Evolutionary conservation across 805 yeast species (phyloP), one percentile per base, ranked within the genome.

Genomic region (Candida insectalens): DNA sequence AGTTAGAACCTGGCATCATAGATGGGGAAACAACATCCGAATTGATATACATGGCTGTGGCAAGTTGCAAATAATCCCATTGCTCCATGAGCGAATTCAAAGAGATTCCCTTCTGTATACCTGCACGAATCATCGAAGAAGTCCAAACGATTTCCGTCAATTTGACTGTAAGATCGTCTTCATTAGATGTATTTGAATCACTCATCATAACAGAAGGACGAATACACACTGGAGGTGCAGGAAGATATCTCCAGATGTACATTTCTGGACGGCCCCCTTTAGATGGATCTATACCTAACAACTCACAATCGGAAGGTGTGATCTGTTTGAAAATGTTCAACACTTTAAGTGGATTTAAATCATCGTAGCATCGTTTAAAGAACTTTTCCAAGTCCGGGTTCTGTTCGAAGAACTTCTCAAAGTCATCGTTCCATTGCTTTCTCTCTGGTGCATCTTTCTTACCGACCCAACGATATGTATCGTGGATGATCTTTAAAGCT

Each of bases 201-300:
- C 83, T 87, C 88, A 84, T 85, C 64, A 77, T 67, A 20, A 92
- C 97, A 4, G 97, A 88, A 3, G 99, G 99, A 45, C 99, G 74
- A 36, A 92, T 92, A 67, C 98, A 92, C 14, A 94, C 96, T 0
- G 99, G 99, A 1, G 99, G 98, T 0, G 97, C 97, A 0, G 98
- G 98, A 35, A 92, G 69, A 53, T 88, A 92, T 51, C 95, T 74
- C 99, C 98, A 92, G 26, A 92, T 74, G 55, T 88, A 92, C 69
- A 82, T 84, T 59, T 89, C 97, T 4, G 97, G 98, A 44, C 96
- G 70, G 30, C 96, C 96, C 25, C 87, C 84, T 45, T 76, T 72
- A 3, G 83, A 70, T 1, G 96, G 74, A 50, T 92, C 92, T 35
- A 92, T 75, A 36, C 98, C 99, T 21, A 92, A 62, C 14, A 92